A percentile compares a stretch with the other conserved stretches of the same genome.
Conservation (phyloP, 2,329 filamentous ascomycete species). For the Aspergillus carbonarius region DNA sequence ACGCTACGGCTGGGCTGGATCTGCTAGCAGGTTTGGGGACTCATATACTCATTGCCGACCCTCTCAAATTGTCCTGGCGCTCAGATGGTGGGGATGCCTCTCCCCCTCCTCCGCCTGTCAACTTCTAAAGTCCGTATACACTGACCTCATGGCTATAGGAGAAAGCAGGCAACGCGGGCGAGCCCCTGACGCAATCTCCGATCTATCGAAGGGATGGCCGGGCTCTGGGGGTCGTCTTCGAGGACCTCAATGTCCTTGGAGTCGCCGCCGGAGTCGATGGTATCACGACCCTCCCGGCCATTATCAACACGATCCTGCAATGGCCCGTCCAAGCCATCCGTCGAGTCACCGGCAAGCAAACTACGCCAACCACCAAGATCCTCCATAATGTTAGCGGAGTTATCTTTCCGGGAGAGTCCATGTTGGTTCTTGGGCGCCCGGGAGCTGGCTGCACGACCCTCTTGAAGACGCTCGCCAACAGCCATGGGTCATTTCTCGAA, state of each 20-base stretch:
- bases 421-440: conserved; percentile 48
- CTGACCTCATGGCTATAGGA: no score
- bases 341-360: conserved; percentile 54
- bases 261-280: conserved; percentile 72
- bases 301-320: conserved; percentile 75
- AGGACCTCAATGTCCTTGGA: conserved; percentile 72
- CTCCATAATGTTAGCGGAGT: conserved; percentile 63
- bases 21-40: no score
- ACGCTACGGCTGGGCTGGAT: no score
- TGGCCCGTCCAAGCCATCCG: conserved; percentile 63
- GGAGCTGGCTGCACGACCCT: conserved; percentile 66
- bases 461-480: conserved; percentile 75
- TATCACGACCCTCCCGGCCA: conserved; percentile 73
- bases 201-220: not conserved
- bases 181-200: not conserved
- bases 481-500: conserved; percentile 63
- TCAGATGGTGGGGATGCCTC: no score
- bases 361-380: conserved; percentile 61
- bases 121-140: no score
- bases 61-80: no score
- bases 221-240: conserved; percentile 67
- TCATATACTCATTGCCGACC: no score
- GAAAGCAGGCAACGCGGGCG: no score
- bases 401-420: conserved; percentile 56
- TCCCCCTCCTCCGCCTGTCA: no score